These are phyloP conservation scores for Suillus ampliporus DNA, from an alignment of 768 basidiomycete genomes.

Conservation along the genomic window DNA sequence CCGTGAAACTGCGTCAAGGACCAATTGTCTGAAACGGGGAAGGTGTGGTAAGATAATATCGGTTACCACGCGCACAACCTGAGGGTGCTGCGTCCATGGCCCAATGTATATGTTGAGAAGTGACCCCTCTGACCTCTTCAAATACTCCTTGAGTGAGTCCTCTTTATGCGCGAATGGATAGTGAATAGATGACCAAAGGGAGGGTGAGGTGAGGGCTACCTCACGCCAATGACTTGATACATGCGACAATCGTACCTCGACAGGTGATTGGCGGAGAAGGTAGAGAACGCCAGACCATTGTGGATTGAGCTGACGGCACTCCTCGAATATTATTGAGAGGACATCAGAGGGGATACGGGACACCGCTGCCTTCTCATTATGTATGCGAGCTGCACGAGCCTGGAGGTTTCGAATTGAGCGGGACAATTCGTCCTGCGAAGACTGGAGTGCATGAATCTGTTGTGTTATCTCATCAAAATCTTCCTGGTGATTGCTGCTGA, in stretches of 20 bases:
- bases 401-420: slow-evolving; percentile 33
- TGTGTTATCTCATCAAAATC: slow-evolving; percentile 32
- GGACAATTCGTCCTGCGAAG: slow-evolving; percentile 35
- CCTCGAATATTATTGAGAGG: slow-evolving; percentile 38
- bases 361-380: slow-evolving; percentile 32
- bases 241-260: slow-evolving; percentile 41
- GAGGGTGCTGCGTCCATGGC: slow-evolving; percentile 39
- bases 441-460: slow-evolving; percentile 33
- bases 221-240: slow-evolving; percentile 41
- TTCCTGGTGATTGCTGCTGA: slow-evolving; percentile 19
- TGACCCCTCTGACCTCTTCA: slow-evolving; percentile 36
- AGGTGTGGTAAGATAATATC: slow-evolving; percentile 36
- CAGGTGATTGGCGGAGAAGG: slow-evolving; percentile 37
- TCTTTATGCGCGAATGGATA: slow-evolving; percentile 36
- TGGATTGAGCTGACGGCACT: slow-evolving; percentile 36
- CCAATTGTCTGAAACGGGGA: slow-evolving; percentile 33
- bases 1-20: slow-evolving; percentile 37
- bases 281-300: slow-evolving; percentile 39
- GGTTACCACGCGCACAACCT: slow-evolving; percentile 29
- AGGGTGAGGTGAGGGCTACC: slow-evolving; percentile 39
- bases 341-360: slow-evolving; percentile 38
- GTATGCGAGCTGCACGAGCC: slow-evolving; percentile 36
- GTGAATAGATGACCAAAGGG: slow-evolving; percentile 41
- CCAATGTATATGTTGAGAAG: slow-evolving; percentile 39
- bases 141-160: slow-evolving; percentile 37